Evolutionary conservation across 2,329 filamentous ascomycete genomes (phyloP).

Genomic region (Macrophomina tecta): DNA sequence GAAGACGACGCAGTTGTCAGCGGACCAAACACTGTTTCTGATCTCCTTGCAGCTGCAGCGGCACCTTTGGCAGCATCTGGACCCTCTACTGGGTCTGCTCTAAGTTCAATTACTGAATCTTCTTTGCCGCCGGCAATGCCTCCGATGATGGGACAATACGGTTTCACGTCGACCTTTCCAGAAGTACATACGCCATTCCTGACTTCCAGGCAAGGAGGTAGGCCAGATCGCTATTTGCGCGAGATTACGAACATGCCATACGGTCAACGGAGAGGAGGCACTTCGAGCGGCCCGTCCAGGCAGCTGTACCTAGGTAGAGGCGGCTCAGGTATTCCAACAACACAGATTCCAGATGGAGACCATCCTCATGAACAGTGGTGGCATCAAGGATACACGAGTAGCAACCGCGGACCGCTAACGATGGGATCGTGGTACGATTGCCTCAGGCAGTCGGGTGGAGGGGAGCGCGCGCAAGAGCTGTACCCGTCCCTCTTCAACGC

Average conservation of each 20-base stretch:
- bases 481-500: not conserved
- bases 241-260: not conserved
- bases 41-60: too few relatives aligned
- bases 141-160: too few relatives aligned
- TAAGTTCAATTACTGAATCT: too few relatives aligned
- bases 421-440: slow-evolving; percentile 6
- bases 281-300: not conserved
- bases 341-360: not conserved
- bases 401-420: slow-evolving; percentile 15
- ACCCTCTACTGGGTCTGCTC: too few relatives aligned
- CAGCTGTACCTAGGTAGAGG: not conserved
- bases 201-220: not conserved
- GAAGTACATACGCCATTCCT: not conserved
- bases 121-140: too few relatives aligned
- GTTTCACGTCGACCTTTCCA: not conserved
- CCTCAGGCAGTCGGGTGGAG: not conserved
- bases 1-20: too few relatives aligned
- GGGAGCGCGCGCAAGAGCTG: not conserved
- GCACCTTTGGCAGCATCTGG: too few relatives aligned
- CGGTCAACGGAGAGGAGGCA: not conserved
- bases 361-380: not conserved
- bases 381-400: not conserved
- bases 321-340: not conserved
- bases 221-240: not conserved
- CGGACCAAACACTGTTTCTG: too few relatives aligned